These are phyloP conservation scores for Cladochytrium replicatum DNA, from an alignment of 192 early-diverging fungal species.

Conservation along the genomic window DNA sequence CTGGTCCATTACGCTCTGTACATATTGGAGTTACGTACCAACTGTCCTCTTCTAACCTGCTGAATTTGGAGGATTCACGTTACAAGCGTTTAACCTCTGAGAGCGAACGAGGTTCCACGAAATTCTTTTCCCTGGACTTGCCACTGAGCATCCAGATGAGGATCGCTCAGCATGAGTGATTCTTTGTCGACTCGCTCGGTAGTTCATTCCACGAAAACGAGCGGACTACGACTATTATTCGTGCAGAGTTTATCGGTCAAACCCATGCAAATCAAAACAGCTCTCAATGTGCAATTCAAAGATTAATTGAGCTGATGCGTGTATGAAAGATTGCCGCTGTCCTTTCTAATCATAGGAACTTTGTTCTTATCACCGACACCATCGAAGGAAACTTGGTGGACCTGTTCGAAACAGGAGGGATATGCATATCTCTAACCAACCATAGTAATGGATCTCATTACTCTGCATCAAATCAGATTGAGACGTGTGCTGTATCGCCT, in stretches of 20 bases:
- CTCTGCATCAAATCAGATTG: conserved; percentile 24
- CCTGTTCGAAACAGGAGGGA: conserved; percentile 26
- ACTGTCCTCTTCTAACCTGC: background rate
- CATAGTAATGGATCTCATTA: no score
- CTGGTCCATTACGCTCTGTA: conserved; percentile 34
- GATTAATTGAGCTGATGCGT: no score
- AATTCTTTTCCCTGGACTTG: conserved; percentile 31
- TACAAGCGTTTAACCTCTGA: conserved; percentile 36
- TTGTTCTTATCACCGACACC: conserved; percentile 34
- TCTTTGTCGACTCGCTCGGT: no score
- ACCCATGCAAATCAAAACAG: no score
- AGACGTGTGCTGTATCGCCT: conserved; percentile 27
- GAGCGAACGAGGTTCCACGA: conserved; percentile 38
- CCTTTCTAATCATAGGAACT: conserved; percentile 28
- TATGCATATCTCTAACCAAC: no score
- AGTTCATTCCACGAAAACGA: no score
- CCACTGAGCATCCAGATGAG: no score
- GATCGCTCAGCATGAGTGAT: no score
- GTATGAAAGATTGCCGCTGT: conserved; percentile 27
- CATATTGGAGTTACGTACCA: background rate
- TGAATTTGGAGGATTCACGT: conserved; percentile 15
- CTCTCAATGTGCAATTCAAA: no score
- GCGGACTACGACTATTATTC: no score
- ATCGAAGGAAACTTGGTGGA: conserved; percentile 28
- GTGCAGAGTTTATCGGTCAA: no score